Conservation (phyloP, 2,329 filamentous ascomycete genomes). For the Bipolaris sorokiniana region DNA sequence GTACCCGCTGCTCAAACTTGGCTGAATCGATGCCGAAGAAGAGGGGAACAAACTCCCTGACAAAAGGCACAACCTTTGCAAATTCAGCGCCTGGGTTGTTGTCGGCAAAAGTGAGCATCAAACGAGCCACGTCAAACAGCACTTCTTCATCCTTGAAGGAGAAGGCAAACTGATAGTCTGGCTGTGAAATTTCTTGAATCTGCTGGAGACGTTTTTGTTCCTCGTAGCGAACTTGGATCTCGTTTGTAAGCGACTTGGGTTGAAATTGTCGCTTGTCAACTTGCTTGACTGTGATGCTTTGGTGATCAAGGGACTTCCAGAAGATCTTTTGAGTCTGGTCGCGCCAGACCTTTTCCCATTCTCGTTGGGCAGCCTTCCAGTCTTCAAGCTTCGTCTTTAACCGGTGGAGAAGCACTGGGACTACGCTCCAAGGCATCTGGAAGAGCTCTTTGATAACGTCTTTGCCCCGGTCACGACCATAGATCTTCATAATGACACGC, state of each 20-base stretch:
- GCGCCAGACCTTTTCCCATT: constrained; percentile 99
- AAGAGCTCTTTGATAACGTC: constrained; percentile 90
- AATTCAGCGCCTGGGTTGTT: constrained; percentile 52
- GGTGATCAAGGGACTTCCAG: constrained; percentile 94
- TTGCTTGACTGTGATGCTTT: constrained; percentile 87
- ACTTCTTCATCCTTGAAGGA: constrained; percentile 66
- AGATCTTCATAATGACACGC: constrained; percentile 96
- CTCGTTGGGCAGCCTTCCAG: constrained; percentile 94
- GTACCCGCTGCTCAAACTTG: constrained; percentile 72
- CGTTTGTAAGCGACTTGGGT: constrained; percentile 85
- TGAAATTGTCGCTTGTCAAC: constrained; percentile 91
- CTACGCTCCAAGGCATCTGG: constrained; percentile 78
- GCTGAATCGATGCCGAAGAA: constrained; percentile 57
- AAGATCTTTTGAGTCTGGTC: constrained; percentile 94
- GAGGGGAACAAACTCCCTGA: constrained; percentile 57
- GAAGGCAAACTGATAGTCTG: constrained; percentile 77
- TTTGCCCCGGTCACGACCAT: constrained; percentile 80
- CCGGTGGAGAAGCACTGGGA: constrained; percentile 85
- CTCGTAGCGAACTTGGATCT: constrained; percentile 91
- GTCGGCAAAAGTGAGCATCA: constrained; percentile 55
- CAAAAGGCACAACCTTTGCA: constrained; percentile 54
- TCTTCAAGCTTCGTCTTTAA: constrained; percentile 97
- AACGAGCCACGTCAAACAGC: constrained; percentile 56
- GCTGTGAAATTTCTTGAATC: constrained; percentile 63
- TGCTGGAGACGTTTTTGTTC: constrained; percentile 79